These are phyloP conservation scores for Rhododendron ovatum DNA, from an alignment of 148 eudicot genomes.

Conservation along the genomic window DNA sequence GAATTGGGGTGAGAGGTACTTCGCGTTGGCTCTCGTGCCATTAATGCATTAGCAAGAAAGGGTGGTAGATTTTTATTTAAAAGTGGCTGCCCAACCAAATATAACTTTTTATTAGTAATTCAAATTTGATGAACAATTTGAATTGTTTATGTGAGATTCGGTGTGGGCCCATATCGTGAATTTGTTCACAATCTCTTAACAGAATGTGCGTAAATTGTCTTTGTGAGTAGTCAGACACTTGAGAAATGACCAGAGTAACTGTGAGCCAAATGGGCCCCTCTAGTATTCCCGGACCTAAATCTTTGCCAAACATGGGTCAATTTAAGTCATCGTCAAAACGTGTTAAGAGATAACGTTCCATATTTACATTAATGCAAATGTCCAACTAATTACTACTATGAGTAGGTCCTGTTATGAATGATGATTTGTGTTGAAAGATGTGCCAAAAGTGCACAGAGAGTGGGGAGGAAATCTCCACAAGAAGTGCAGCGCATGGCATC, in stretches of 20 bases:
- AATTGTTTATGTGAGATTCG: no score
- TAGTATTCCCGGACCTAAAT: background rate
- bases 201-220: no score
- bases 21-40: background rate
- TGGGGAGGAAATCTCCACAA: background rate
- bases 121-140: no score
- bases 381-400: no score
- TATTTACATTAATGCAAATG: background rate
- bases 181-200: no score
- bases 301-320: background rate
- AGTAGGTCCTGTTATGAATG: background rate
- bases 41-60: background rate
- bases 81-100: background rate
- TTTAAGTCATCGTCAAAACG: background rate
- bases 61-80: background rate
- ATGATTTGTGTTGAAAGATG: background rate
- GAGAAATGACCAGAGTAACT: no score
- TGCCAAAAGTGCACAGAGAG: background rate
- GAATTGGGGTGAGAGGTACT: background rate
- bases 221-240: no score
- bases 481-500: background rate
- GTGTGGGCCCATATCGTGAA: no score
- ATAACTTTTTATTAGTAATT: background rate
- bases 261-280: background rate
- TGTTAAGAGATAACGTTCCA: background rate